These are phyloP conservation scores for Tricladium varicosporioides DNA, from an alignment of 2,329 filamentous ascomycete species.

Conservation along the genomic window DNA sequence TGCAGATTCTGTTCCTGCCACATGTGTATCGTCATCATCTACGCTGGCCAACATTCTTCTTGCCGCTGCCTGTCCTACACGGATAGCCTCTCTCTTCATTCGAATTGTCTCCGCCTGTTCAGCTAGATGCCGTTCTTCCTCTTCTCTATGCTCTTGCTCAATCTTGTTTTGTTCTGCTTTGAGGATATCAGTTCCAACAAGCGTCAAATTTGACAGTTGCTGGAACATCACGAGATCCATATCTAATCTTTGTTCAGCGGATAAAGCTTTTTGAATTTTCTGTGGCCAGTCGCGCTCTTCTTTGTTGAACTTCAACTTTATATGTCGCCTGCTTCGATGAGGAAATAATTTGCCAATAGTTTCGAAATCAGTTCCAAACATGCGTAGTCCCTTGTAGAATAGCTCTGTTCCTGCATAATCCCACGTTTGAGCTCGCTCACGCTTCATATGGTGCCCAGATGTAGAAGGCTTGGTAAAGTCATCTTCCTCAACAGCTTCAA, in stretches of 20 bases:
- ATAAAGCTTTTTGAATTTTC: slow-evolving; percentile 62
- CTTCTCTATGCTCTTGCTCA: slow-evolving; percentile 44
- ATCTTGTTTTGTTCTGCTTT: slow-evolving; percentile 49
- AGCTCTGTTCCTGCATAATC: slow-evolving; percentile 66
- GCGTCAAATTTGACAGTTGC: slow-evolving; percentile 50
- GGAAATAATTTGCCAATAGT: slow-evolving; percentile 77
- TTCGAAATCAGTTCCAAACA: slow-evolving; percentile 81
- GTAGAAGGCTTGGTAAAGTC: slow-evolving; percentile 74
- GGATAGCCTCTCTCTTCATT: slow-evolving; percentile 31
- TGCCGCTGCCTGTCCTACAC: slow-evolving; percentile 12
- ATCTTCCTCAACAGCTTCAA: slow-evolving; percentile 68
- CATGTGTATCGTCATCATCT: slow-evolving; percentile 12
- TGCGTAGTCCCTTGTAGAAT: slow-evolving; percentile 72
- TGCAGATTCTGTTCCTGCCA: slow-evolving; percentile 12
- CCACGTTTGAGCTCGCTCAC: slow-evolving; percentile 67
- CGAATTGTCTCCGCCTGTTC: slow-evolving; percentile 22
- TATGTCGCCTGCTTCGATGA: slow-evolving; percentile 65
- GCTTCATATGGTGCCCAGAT: slow-evolving; percentile 64
- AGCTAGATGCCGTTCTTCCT: slow-evolving; percentile 48
- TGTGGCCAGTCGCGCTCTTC: slow-evolving; percentile 68
- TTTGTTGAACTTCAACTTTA: slow-evolving; percentile 81
- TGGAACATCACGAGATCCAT: slow-evolving; percentile 63
- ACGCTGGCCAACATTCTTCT: slow-evolving; percentile 15
- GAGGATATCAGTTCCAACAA: slow-evolving; percentile 54
- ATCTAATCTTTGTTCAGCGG: slow-evolving; percentile 52